Conservation (phyloP, 352 stramenopile genomes). For the Globisporangium irregulare region DNA sequence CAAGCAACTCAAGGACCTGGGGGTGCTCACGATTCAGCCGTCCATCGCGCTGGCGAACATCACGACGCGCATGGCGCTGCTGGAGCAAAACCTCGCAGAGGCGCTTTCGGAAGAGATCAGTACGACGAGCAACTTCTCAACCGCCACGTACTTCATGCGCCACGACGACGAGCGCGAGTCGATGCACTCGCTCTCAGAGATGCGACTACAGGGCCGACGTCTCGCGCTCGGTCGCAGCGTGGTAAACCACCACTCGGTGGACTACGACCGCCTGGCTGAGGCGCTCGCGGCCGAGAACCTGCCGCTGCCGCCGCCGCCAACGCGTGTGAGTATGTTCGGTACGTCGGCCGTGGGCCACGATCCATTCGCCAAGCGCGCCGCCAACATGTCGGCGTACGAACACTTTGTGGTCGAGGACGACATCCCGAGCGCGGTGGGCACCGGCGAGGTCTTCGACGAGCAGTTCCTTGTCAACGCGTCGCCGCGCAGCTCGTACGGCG, state of each 20-base stretch:
- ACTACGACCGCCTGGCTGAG: slow-evolving; percentile 46
- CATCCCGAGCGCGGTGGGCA: slow-evolving; percentile 2
- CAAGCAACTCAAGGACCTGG: slow-evolving; percentile 39
- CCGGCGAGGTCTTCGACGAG: slow-evolving; percentile 38
- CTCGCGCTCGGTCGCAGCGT: slow-evolving; percentile 49
- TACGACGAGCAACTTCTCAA: slow-evolving; percentile 7
- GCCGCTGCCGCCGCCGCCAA: slow-evolving; percentile 46
- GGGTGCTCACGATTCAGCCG: slow-evolving; percentile 61
- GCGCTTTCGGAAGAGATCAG: slow-evolving; percentile 45
- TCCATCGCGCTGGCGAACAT: slow-evolving; percentile 66
- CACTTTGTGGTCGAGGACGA: slow-evolving; percentile 57
- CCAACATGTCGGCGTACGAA: slow-evolving; percentile 51
- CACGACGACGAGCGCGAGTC: slow-evolving; percentile 30
- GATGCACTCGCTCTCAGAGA: slow-evolving; percentile 36
- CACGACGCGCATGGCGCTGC: slow-evolving; percentile 59
- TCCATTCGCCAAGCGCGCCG: slow-evolving; percentile 39
- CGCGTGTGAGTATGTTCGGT: slow-evolving; percentile 68
- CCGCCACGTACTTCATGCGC: slow-evolving; percentile 49
- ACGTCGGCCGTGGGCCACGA: slow-evolving; percentile 47
- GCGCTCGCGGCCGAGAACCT: slow-evolving; percentile 36
- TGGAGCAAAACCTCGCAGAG: slow-evolving; percentile 39
- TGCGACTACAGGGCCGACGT: slow-evolving; percentile 34
- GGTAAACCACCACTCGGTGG: slow-evolving; percentile 65
- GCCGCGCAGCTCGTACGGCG: slow-evolving; percentile 20
- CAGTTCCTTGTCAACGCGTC: slow-evolving; percentile 37